Evolutionary conservation across 768 basidiomycete species (phyloP).

Genomic region (Boletus eberwhitei): DNA sequence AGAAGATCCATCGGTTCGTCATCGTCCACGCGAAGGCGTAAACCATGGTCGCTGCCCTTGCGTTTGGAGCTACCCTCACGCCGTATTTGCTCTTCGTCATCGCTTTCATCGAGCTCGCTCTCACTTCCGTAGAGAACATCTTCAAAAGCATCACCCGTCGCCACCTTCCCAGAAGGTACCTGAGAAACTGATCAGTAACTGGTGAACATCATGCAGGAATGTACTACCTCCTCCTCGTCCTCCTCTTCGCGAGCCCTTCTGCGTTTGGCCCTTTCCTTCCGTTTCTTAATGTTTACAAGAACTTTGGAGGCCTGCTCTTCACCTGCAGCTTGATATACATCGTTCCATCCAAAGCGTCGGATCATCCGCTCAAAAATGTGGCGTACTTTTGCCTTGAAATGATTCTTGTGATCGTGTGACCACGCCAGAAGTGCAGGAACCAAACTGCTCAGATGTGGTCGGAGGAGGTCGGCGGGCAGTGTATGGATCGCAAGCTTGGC

Average conservation of each 20-base stretch:
- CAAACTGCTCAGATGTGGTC: conserved; percentile 71
- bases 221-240: conserved; percentile 50
- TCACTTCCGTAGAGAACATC: conserved; percentile 97
- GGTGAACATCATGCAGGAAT: not conserved
- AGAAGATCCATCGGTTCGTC: conserved; percentile 96
- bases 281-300: conserved; percentile 89
- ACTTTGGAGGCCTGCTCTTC: conserved; percentile 87
- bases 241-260: conserved; percentile 67
- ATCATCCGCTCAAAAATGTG: conserved; percentile 97
- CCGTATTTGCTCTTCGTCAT: conserved; percentile 47
- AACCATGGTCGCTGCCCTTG: conserved; percentile 41
- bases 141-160: conserved; percentile 87
- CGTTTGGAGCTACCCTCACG: conserved; percentile 34
- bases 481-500: conserved; percentile 91
- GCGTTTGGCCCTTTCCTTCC: conserved; percentile 89
- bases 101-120: conserved; percentile 77
- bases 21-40: conserved; percentile 79
- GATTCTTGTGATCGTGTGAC: conserved; percentile 98
- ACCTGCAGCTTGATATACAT: conserved; percentile 68
- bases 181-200: conserved; percentile 23
- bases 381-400: conserved; percentile 95
- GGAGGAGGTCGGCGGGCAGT: conserved; percentile 64
- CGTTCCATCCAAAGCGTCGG: conserved; percentile 84
- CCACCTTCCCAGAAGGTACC: conserved; percentile 46
- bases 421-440: conserved; percentile 85